Base-by-base conservation (phyloP, 495 filamentous ascomycete genomes). In the Trypethelium eluteriae region DNA sequence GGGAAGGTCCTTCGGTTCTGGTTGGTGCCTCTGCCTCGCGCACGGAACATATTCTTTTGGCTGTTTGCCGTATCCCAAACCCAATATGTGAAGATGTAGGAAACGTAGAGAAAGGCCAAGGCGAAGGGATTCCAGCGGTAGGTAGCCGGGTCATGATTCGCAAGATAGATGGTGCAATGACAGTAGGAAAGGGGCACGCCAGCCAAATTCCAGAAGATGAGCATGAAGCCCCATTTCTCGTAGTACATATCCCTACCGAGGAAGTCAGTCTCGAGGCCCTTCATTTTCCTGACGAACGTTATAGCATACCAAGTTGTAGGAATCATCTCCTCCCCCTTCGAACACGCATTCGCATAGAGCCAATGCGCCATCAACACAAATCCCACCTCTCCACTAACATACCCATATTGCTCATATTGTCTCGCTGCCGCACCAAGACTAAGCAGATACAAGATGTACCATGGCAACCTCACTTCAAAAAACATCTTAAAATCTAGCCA, bases 151-250 rank as follows among this genome's bases (percentile, higher is more conserved):
- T 88, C 78, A 77, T 96, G 91, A 79, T 88, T 93, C 66, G 91
- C 93, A 70, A 98, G 85, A 80, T 93, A 98, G 73, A 98, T 82
- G 44, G 89, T 92, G 83, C 90, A 95, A 82, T 98, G 93, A 82
- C 94, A 98, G 83, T 98, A 98, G 67, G 86, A 92, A 56, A 98
- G 81, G 14, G 94, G 94, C 18, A 98, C 94, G 69, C 94, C 94
- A 65, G 92, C 92, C 74, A 98, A 81, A 79, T 98, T 98, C 94
- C 94, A 98, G 85, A 98, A 98, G 78, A 96, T 96, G 64, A 98
- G 84, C 93, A 98, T 96, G 81, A 98, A 98, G 71, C 94, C 94
- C 91, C 92, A 96, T 82, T 98, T 98, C 82, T 98, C 94, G 74
- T 93, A 93, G 82, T 96, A 96, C 91, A 98, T 97, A 76, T 98